Evolutionary conservation across 345 rosid genomes (phyloP), one percentile per base, ranked within the genome.

Genomic region (Salix dunnii): DNA sequence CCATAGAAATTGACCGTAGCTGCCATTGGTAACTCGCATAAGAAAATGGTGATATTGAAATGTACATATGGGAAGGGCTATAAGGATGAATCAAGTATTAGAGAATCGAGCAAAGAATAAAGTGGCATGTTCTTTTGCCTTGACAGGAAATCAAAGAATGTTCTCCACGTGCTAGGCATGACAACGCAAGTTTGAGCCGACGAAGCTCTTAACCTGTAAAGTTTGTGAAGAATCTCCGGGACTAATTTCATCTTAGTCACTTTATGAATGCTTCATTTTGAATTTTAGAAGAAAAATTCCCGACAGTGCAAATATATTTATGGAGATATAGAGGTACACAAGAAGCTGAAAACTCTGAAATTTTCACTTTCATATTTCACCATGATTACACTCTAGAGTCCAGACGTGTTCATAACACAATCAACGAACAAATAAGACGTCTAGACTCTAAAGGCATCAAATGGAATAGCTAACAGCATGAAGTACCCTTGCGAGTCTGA

Each of bases 41-140:
- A n/a, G 51, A 65, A 76, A 76, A 74, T 3, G 69, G 78, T 1
- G 64, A 69, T 2, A 1, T 75, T 61, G 35, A 66, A 72, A 38
- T 38, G 42, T n/a, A 14, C 9, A 20, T 31, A 40, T 49, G 48
- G 71, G 63, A 73, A 16, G 49, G 68, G 25, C 55, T 23, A 23
- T 51, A 49, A n/a, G n/a, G 31, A 65, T 21, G 63, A 33, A 40
- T 51, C 68, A 61, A 66, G 62, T 25, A 53, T 74, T 17, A 40
- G 70, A 71, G 65, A 68, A 49, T 12, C 5, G 60, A 78, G 86
- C 70, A 76, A 79, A 60, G 85, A 87, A 87, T 80, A 85, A 81
- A 85, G 77, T 31, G 12, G 58, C 18, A 49, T 21, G 36, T 42
- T 71, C 36, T 61, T 60, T 60, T 73, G 70, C 35, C 83, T 78